A percentile compares a stretch with the other conserved stretches of the same genome.
These are phyloP conservation scores for Syzygium jambos DNA, from an alignment of 345 rosid species.

Conservation along the genomic window DNA sequence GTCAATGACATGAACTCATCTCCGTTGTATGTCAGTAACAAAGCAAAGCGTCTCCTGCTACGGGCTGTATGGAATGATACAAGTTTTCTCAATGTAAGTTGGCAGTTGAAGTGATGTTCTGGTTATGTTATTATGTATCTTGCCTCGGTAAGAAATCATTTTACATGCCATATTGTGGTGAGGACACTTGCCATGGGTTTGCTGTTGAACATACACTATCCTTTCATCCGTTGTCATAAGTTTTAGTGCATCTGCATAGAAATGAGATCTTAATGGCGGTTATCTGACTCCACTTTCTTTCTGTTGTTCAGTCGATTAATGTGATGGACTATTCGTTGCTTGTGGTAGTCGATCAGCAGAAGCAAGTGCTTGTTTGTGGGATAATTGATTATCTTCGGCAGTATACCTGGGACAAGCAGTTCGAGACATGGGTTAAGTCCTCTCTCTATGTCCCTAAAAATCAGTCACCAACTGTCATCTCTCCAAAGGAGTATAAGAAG, in stretches of 20 bases:
- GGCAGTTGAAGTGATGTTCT: neutral
- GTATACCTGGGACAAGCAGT: slow-evolving; percentile 96
- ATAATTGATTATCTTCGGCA: slow-evolving; percentile 94
- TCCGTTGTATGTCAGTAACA: slow-evolving; percentile 81
- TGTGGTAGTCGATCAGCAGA: slow-evolving; percentile 71
- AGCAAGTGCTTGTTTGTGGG: slow-evolving; percentile 82
- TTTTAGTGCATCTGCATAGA: neutral
- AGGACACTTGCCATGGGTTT: neutral
- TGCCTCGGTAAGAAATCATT: neutral
- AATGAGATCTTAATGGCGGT: neutral
- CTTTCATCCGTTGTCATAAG: neutral
- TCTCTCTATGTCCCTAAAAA: slow-evolving; percentile 84
- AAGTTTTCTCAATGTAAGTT: slow-evolving; percentile 77
- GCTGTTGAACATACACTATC: neutral
- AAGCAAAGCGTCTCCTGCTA: slow-evolving; percentile 57
- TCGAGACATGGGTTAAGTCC: slow-evolving; percentile 97
- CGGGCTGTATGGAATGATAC: slow-evolving; percentile 98
- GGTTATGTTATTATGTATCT: neutral
- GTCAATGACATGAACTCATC: slow-evolving; percentile 86
- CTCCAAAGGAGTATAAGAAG: slow-evolving; percentile 87
- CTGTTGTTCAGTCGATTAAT: slow-evolving; percentile 51
- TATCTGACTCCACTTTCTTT: neutral
- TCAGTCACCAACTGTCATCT: slow-evolving; percentile 73
- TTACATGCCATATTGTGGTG: neutral
- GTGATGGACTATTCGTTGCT: slow-evolving; percentile 97